phyloP scores from a whole-genome alignment of 2,329 filamentous ascomycete species.

The Septoria linicola region DNA sequence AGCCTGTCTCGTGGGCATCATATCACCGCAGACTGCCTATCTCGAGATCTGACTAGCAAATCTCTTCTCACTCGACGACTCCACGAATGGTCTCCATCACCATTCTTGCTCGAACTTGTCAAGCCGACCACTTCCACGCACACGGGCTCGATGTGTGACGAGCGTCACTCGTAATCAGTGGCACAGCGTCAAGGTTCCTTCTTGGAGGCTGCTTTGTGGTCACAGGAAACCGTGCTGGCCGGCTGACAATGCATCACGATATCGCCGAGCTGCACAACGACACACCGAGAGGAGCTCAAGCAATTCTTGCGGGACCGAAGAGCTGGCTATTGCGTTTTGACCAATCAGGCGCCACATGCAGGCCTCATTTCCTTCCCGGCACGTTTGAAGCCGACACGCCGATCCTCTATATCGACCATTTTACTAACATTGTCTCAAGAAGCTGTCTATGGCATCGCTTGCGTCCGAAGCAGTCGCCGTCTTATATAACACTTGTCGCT shows the following conservation, averaged over 20 bases:
- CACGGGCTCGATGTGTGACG: neutral
- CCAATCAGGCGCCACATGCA: no score
- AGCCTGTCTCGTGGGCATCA: neutral
- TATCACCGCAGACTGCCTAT: neutral
- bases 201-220: neutral
- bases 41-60: neutral
- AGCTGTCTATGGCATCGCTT: no score
- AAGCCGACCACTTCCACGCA: no score
- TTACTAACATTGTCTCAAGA: no score
- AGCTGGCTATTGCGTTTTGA: no score
- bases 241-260: neutral
- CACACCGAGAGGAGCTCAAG: neutral
- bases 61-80: neutral
- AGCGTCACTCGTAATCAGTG: neutral
- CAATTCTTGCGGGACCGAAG: neutral
- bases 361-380: no score
- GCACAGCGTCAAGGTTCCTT: neutral
- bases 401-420: no score
- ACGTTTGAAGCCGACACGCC: no score
- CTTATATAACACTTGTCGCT: no score
- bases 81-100: neutral
- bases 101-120: neutral
- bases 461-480: no score
- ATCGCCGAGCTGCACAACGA: neutral
- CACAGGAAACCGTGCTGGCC: neutral